Evolutionary conservation across 1,139 yeast genomes (phyloP).

Genomic region (Debaryomycetaceae sp.): DNA sequence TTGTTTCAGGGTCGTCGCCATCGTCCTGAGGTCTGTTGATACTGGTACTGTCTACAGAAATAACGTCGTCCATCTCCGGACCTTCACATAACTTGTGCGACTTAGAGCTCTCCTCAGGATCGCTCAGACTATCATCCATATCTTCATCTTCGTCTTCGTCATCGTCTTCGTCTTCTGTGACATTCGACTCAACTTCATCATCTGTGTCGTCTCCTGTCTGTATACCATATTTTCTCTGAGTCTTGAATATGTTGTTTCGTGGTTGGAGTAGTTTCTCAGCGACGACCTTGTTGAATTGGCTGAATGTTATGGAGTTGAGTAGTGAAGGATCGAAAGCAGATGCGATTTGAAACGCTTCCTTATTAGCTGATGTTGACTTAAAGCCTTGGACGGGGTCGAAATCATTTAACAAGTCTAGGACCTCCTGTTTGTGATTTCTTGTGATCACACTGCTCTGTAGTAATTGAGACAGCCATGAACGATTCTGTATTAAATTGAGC

Average conservation of each 20-base stretch:
- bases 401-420: neutral
- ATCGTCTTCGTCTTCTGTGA: constrained; percentile 7
- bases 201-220: neutral
- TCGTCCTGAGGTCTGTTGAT: constrained; percentile 6
- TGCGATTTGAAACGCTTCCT: neutral
- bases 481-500: constrained; percentile 44
- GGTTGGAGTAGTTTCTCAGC: neutral
- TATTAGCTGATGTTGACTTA: neutral
- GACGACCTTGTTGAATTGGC: neutral
- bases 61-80: constrained; percentile 14
- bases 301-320: neutral
- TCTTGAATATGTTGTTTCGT: neutral
- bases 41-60: constrained; percentile 13
- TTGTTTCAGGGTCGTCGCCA: constrained; percentile 6
- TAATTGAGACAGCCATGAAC: constrained; percentile 45
- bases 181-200: neutral
- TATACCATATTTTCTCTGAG: neutral
- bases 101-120: constrained; percentile 10
- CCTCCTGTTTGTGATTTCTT: constrained; percentile 4
- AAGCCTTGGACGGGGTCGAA: neutral
- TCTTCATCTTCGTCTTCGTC: constrained; percentile 17
- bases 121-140: constrained; percentile 23
- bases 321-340: neutral
- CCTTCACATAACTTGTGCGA: neutral
- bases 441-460: constrained; percentile 5